Evolutionary conservation across 2,329 filamentous ascomycete genomes (phyloP), one percentile per base, ranked within the genome.

Genomic region (Juglanconis juglandina): DNA sequence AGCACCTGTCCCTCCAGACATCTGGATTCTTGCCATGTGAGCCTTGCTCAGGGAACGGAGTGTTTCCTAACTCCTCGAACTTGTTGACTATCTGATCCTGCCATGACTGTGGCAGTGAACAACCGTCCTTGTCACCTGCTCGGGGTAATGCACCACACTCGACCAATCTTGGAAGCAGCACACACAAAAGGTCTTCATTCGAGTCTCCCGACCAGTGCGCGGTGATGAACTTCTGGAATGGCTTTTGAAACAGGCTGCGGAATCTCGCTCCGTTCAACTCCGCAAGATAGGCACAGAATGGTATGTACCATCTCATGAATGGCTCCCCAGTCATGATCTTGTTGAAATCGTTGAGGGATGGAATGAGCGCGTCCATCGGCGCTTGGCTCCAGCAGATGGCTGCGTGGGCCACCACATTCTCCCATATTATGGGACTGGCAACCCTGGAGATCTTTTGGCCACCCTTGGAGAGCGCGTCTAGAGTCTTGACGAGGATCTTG

Each of bases 181-280:
- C 79, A 66, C 88, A 91, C 14, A 92, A 77, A 63, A 88, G 81
- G 64, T 88, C 83, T 70, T 91, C 87, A 55, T 91, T 81, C 69
- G 79, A 71, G 65, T 76, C 78, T 65, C 87, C 82, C 3, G 85
- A 84, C 91, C 91, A 96, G 66, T 90, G 87, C 6, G 81, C 81
- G 37, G 87, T 78, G 63, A 96, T 81, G 68, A 95, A 97, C 84
- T 85, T 91, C 72, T 96, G 91, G 66, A 98, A 92, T 60, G 90
- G 87, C 42, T 86, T 88, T 7, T 93, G 79, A 37, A 96, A 82
- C n/a, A 97, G 78, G 64, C 86, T 87, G 57, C 87, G 84, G 70
- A 98, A 99, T 44, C 90, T 84, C 56, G 88, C 84, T 1, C 82
- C 71, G 50, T 92, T 87, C 41, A 96, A 79, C 57, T 91, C 84